phyloP scores from a whole-genome alignment of 2,329 filamentous ascomycete species.

The Talaromyces sp. region DNA sequence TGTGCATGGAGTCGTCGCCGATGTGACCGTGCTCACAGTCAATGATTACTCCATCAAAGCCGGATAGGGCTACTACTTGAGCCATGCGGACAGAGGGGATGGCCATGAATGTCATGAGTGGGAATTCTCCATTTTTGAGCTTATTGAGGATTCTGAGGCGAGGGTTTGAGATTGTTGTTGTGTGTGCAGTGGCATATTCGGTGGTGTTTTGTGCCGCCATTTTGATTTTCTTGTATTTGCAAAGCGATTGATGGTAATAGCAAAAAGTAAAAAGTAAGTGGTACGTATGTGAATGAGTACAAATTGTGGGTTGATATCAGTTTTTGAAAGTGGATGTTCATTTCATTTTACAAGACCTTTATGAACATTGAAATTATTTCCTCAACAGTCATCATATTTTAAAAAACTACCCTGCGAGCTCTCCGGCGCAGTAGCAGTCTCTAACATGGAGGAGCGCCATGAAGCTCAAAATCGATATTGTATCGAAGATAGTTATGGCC shows the following conservation, averaged over 20 bases:
- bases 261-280: background rate
- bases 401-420: background rate
- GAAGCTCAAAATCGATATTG: background rate
- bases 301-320: background rate
- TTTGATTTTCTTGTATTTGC: background rate
- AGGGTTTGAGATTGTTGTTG: conserved; percentile 38
- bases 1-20: conserved; percentile 47
- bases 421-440: background rate
- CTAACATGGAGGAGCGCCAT: background rate
- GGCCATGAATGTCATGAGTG: conserved; percentile 52
- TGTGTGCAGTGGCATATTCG: conserved; percentile 1
- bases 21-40: conserved; percentile 15
- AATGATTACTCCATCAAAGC: conserved; percentile 58
- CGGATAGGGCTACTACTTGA: conserved; percentile 60
- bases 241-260: background rate
- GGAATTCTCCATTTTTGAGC: conserved; percentile 40
- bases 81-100: conserved; percentile 50
- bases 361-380: background rate
- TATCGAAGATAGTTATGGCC: background rate
- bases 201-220: background rate
- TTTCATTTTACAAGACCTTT: background rate
- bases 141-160: conserved; percentile 48
- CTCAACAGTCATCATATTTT: background rate
- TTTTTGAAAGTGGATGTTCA: background rate
- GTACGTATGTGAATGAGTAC: background rate